Evolutionary conservation across 2,329 filamentous ascomycete species (phyloP), one percentile per base, ranked within the genome.

Genomic region (Cercospora sp.): DNA sequence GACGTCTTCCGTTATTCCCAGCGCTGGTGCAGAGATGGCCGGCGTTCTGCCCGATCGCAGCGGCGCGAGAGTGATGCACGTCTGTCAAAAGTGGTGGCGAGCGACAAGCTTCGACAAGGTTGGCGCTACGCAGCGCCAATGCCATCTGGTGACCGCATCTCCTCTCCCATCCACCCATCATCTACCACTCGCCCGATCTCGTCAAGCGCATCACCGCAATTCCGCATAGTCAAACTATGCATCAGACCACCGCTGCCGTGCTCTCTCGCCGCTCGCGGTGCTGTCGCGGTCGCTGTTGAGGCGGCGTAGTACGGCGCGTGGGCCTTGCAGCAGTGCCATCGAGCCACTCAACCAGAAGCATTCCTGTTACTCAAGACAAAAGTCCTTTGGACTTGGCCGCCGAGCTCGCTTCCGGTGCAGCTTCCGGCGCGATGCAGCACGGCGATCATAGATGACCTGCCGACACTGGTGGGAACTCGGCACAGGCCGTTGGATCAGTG

Each of bases 111-210:
- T 57, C n/a, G 53, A 28, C 53, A 30, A 57, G 53, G 53, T 57
- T 30, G 53, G 23, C 53, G 53, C 53, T 18, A 57, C 53, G 23
- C 53, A 23, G 7, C 53, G 53, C 53, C 53, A 57, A 57, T 30
- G 51, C 23, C 23, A 28, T 45, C 59, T 28, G 59, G 59, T 61
- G 59, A 61, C 58, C 33, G 58, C 58, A 60, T 60, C 31, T 60
- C 33, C 42, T 42, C 36, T 26, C 51, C 5, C 23, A 30, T 30
- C 20, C 20, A 26, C 51, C 42, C 42, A 48, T 48, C 42, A 23
- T 51, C 45, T 20, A 20, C n/a, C 45, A 28, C 57, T 12, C 30
- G 18, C 26, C 40, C 59, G 33, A 66, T 53, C 55, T 51, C 36
- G n/a, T 18, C 51, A 58, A 48, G 42, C 42, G 18, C 42, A 48